Base-by-base conservation (phyloP, 176 grass and related monocot species). In the Ampelocalamus luodianensis region DNA sequence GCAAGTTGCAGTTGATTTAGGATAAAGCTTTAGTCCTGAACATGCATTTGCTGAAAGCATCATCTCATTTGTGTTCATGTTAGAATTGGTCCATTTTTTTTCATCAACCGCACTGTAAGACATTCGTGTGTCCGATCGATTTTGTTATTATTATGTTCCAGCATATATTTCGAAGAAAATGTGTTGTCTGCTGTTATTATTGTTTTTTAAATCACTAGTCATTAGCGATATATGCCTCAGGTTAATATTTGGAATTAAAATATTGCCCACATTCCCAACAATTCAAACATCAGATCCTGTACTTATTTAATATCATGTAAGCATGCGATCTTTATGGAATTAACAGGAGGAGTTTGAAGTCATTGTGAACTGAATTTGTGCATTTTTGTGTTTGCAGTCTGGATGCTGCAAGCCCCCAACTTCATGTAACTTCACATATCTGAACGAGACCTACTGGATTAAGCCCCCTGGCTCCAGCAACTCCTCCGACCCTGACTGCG, bases 331-430 rank as follows among this genome's bases (percentile, higher is more conserved):
- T 42, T 67, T 68, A 34, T 40, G 65, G 65, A 78, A 45, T 11
- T 26, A 40, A 50, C 37, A 23, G 14, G 11, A 51, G 8, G 20
- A 13, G 34, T 65, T 61, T 79, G n/a, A n/a, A 8, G 2, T 51
- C 34, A 75, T 10, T 68, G 24, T 58, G 26, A 50, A 36, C 20
- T 49, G 63, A 74, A 27, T 48, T 42, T 54, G n/a, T 43, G 17
- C 45, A 79, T 20, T 23, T 42, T 36, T 72, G 5, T 54, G 17
- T 67, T 22, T 89, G 29, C 77, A 89, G 82, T 89, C 88, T 15
- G 88, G 88, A 63, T 89, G 82, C 77, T 89, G 82, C 82, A 89
- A 81, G 53, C 82, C 77, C n/a, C 82, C 88, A 12, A 89, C 77
- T 4, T 77, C 67, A 59, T 89, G 82, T 77, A 81, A 85, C 42